Evolutionary conservation across 768 basidiomycete species (phyloP).

Genomic region (Hericium erinaceus): DNA sequence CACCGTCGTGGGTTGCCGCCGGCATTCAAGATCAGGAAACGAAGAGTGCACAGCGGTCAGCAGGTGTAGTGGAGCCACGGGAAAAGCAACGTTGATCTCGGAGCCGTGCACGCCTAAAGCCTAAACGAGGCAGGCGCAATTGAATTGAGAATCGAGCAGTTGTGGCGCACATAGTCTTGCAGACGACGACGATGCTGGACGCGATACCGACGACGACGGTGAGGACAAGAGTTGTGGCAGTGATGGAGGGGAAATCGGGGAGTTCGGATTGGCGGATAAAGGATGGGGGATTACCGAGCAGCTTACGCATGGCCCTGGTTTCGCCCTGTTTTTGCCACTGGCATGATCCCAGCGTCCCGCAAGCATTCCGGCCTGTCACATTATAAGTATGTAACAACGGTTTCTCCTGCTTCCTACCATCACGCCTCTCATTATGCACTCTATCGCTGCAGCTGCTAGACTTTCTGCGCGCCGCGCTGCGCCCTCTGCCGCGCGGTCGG

Average conservation of each 20-base stretch:
- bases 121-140: not conserved
- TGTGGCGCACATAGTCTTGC: not conserved
- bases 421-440: slow-evolving; percentile 3
- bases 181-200: not conserved
- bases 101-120: not conserved
- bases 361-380: no score
- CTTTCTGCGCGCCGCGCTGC: slow-evolving; percentile 12
- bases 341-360: not conserved
- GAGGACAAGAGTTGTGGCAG: not conserved
- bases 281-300: not conserved
- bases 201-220: not conserved
- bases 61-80: not conserved
- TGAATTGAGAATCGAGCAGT: no score
- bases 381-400: not conserved
- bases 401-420: not conserved
- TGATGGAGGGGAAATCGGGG: not conserved
- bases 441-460: slow-evolving; percentile 5
- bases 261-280: not conserved
- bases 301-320: not conserved
- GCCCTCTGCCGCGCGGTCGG: slow-evolving; percentile 5
- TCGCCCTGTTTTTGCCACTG: not conserved
- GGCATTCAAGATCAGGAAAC: not conserved
- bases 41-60: not conserved
- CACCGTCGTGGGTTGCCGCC: no score
- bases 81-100: not conserved